Evolutionary conservation across 2,329 filamentous ascomycete genomes (phyloP).

Genomic region (Fusarium concolor): DNA sequence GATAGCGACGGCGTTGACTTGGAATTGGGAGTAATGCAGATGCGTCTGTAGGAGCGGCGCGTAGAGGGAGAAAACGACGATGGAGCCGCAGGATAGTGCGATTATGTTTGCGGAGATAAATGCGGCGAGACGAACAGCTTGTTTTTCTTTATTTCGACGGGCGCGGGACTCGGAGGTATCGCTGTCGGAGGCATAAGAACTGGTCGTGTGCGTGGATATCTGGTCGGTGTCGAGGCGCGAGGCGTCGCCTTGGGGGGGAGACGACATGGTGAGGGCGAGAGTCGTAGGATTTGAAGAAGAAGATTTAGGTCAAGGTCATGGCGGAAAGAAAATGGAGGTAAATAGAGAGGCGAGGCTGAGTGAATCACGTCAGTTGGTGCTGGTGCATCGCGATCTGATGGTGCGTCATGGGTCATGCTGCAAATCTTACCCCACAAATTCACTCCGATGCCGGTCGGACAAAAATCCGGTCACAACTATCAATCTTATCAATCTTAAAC

Average conservation of each 20-base stretch:
- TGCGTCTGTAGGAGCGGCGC: constrained; percentile 88
- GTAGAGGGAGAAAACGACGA: constrained; percentile 94
- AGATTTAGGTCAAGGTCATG: constrained; percentile 21
- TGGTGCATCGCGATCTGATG: constrained; percentile 13
- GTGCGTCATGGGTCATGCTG: constrained; percentile 38
- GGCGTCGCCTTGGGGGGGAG: constrained; percentile 10
- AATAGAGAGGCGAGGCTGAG: not conserved
- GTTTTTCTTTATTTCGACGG: constrained; percentile 46
- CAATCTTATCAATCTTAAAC: constrained; percentile 9
- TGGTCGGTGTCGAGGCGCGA: constrained; percentile 43
- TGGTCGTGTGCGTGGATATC: constrained; percentile 39
- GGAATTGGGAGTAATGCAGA: constrained; percentile 88
- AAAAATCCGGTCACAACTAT: not conserved
- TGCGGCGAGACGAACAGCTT: constrained; percentile 58
- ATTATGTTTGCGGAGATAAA: constrained; percentile 67
- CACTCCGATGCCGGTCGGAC: constrained; percentile 30
- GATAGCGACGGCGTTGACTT: constrained; percentile 91
- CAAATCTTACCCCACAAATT: constrained; percentile 13
- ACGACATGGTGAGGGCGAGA: constrained; percentile 34
- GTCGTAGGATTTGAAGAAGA: not conserved
- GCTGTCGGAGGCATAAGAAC: constrained; percentile 40
- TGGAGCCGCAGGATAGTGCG: constrained; percentile 85
- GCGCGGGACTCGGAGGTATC: constrained; percentile 37
- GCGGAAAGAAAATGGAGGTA: not conserved
- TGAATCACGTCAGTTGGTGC: constrained; percentile 29